Base-by-base conservation (phyloP, 768 basidiomycete species). In the Suillus subaureus region DNA sequence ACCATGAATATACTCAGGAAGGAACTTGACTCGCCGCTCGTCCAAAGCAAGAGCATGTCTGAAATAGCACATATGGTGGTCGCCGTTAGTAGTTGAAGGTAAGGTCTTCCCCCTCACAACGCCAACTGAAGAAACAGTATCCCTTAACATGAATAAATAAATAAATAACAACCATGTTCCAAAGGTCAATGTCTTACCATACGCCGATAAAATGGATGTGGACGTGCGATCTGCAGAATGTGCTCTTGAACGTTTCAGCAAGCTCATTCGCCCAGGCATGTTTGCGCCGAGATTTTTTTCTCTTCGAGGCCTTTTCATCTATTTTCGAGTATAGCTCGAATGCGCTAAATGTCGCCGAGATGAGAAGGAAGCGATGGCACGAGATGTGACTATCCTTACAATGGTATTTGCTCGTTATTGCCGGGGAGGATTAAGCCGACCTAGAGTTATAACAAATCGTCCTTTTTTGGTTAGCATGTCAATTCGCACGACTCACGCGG, bases 31-130 rank as follows among this genome's bases (percentile, higher is more conserved):
- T 5, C 78, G 71, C 21, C 74, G 69, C 56, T 79, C 78, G 40
- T 79, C 78, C 3, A 79, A 69, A 4, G 78, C 77, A 3, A 79
- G 71, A 0, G 78, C 78, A 69, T 79, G 78, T 1, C 78, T 75
- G 55, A 79, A 77, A 37, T 67, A 73, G 61, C 77, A 77, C 7
- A 78, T 69, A 42, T 77, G 75, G 18, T 67, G 69, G 42, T 62
- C 65, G n/a, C 23, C 43, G 4, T 39, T 13, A 21, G 66, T 69
- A 11, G 71, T 74, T 35, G 61, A 64, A 26, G 70, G 75, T 2
- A 70, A 63, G 0, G 39, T 39, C 45, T 66, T 67, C 0, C 64
- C 63, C 23, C 75, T 69, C 5, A 65, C 37, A 11, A 77, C 28
- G 0, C 78, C 78, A 52, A 79, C 71, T 0, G 78, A 77, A 31